These are phyloP conservation scores for Pseudocercospora pini-densiflorae DNA, from an alignment of 2,329 filamentous ascomycete genomes.

Conservation along the genomic window DNA sequence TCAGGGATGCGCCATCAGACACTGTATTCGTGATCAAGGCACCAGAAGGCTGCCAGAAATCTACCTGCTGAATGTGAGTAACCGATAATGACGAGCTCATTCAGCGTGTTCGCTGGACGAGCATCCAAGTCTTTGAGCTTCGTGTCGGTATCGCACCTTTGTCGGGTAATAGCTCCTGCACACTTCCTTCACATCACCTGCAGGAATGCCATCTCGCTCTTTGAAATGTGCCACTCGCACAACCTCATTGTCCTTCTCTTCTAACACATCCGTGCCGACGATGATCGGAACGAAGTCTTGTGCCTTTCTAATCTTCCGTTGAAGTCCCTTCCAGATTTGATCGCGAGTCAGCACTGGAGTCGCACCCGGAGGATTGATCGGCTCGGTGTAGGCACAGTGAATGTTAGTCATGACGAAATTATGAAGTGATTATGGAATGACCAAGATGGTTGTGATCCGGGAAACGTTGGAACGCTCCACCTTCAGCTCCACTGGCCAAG, in stretches of 20 bases:
- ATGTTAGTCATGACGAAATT: conserved; percentile 24
- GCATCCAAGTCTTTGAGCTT: not conserved
- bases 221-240: conserved; percentile 47
- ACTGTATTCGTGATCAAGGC: conserved; percentile 52
- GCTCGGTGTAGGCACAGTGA: conserved; percentile 49
- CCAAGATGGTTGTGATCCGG: not conserved
- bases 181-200: conserved; percentile 42
- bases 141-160: conserved; percentile 42
- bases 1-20: conserved; percentile 43
- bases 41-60: conserved; percentile 51
- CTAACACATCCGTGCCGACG: conserved; percentile 45
- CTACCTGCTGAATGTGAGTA: conserved; percentile 42
- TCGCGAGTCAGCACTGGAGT: conserved; percentile 43
- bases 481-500: not conserved
- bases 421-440: not conserved
- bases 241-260: conserved; percentile 43
- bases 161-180: conserved; percentile 45
- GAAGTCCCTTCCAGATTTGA: conserved; percentile 50
- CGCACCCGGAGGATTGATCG: conserved; percentile 49
- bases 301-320: conserved; percentile 52
- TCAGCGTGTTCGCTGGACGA: not conserved
- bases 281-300: conserved; percentile 54
- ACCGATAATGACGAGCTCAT: not conserved
- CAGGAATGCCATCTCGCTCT: conserved; percentile 36
- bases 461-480: not conserved